Base-by-base conservation (phyloP, 768 basidiomycete species). In the Phlebiopsis gigantea region DNA sequence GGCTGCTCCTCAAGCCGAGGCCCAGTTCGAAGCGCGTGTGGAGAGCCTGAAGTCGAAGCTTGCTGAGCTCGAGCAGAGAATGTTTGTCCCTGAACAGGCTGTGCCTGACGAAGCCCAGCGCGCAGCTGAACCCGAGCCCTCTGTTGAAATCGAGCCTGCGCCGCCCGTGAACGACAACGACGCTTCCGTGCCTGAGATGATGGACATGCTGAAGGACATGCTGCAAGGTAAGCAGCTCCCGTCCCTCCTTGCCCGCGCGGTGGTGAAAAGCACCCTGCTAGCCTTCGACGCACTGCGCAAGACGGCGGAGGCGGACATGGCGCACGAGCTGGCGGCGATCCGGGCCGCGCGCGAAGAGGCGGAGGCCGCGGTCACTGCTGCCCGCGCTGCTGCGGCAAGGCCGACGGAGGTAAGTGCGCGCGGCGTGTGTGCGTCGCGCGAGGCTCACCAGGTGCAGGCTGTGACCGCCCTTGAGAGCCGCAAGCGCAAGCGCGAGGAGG, bases 401-500 rank as follows among this genome's bases (percentile, higher is more conserved):
- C 60, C 56, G 55, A 59, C 55, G 66, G 34, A 61, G 58, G 64
- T 70, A 59, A 65, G 69, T 63, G 21, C 41, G 5, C 19, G 21
- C 25, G 28, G 8, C n/a, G 48, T 28, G 26, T 31, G 15, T 19
- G 29, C 45, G 24, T 21, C 24, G 14, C n/a, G 41, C 34, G n/a
- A 34, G 42, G 25, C 59, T 46, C 53, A 48, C 53, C 17, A 28
- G 21, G n/a, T 45, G 57, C 54, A 63, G 65, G 34, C 69, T 26
- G 26, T 60, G 62, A 69, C 68, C 58, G 76, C 79, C 45, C n/a
- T 10, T 25, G 10, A 12, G 14, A 22, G 22, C 51, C 71, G 77
- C 70, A 88, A 89, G 72, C 82, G 87, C 58, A 89, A 87, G 71
- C 84, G 84, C 43, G 75, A 74, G 60, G 76, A 57, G 22, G 62